A percentile compares a stretch with the other conserved stretches of the same genome.
phyloP scores from a whole-genome alignment of 805 yeast genomes.

The Wickerhamomyces bovis region DNA sequence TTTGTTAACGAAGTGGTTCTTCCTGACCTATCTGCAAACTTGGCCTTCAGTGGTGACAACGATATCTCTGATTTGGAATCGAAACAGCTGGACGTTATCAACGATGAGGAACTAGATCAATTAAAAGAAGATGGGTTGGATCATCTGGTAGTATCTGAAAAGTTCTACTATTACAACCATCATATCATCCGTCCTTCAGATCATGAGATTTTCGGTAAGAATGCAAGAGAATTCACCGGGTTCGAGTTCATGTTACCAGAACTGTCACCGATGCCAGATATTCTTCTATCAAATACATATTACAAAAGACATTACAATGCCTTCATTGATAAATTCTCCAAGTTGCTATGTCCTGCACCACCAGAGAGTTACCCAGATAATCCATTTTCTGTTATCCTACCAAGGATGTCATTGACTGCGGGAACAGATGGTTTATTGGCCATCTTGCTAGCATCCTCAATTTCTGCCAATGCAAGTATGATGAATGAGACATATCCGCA shows the following conservation, averaged over 20 bases:
- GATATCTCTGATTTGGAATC: too few relatives aligned
- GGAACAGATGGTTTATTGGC: constrained; percentile 51
- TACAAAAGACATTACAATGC: constrained; percentile 59
- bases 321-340: constrained; percentile 55
- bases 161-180: background rate
- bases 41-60: background rate
- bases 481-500: constrained; percentile 20
- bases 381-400: constrained; percentile 61
- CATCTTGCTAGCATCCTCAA: constrained; percentile 46
- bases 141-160: background rate
- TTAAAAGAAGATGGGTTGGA: background rate
- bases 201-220: background rate
- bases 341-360: constrained; percentile 61
- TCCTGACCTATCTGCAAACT: constrained; percentile 5
- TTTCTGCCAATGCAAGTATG: constrained; percentile 30
- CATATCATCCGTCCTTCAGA: background rate
- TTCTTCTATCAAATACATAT: constrained; percentile 50
- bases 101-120: background rate
- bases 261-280: constrained; percentile 47
- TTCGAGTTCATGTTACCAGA: constrained; percentile 6
- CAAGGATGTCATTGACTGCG: constrained; percentile 59
- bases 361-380: constrained; percentile 46
- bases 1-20: constrained; percentile 12
- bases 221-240: background rate
- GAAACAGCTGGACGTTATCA: too few relatives aligned